A percentile compares a stretch with the other conserved stretches of the same genome.
phyloP scores from a whole-genome alignment of 495 filamentous ascomycete species.

The Penicillium flavigenum region DNA sequence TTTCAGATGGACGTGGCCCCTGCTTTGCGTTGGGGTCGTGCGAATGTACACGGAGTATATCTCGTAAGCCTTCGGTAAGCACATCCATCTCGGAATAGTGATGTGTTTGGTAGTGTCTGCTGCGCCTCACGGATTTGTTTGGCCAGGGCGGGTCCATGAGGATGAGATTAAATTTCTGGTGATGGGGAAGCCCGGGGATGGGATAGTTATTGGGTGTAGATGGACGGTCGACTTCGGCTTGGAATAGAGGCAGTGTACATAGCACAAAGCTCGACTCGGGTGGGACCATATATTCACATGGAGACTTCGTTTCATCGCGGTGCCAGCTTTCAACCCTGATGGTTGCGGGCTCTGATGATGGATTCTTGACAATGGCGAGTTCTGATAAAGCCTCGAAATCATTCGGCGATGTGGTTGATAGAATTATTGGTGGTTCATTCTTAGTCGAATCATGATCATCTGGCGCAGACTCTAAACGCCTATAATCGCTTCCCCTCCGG shows the following conservation, averaged over 20 bases:
- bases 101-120: conserved; percentile 61
- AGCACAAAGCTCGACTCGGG: conserved; percentile 54
- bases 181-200: conserved; percentile 29
- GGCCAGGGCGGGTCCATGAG: conserved; percentile 94
- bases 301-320: conserved; percentile 6
- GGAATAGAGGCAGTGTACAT: conserved; percentile 32
- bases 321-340: conserved; percentile 21
- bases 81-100: conserved; percentile 35
- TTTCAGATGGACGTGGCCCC: background rate
- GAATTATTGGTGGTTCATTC: conserved; percentile 31
- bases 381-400: conserved; percentile 30
- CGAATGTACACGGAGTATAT: conserved; percentile 34
- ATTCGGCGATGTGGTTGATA: conserved; percentile 36
- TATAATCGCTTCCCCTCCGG: conserved; percentile 5
- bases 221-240: background rate
- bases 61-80: conserved; percentile 29
- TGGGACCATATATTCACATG: conserved; percentile 42
- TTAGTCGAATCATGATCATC: background rate
- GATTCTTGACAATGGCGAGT: conserved; percentile 39
- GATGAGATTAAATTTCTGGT: conserved; percentile 68
- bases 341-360: conserved; percentile 27
- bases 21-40: conserved; percentile 5
- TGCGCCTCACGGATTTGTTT: conserved; percentile 78
- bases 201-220: conserved; percentile 10
- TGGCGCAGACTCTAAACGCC: background rate